These are phyloP conservation scores for Byssoonygena ceratinophila DNA, from an alignment of 2,329 filamentous ascomycete species.

Conservation along the genomic window DNA sequence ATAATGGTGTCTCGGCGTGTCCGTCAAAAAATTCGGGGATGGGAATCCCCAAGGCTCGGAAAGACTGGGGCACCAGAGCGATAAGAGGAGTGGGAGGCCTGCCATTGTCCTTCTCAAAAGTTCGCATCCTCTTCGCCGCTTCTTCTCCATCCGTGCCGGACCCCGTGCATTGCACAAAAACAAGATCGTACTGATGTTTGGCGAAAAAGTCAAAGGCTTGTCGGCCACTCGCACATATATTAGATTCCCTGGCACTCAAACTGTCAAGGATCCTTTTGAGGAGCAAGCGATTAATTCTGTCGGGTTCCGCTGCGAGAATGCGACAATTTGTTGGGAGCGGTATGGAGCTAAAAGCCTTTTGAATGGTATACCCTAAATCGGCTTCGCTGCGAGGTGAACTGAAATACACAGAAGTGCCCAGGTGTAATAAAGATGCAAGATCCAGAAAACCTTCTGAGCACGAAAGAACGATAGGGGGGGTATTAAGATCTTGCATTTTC, in stretches of 20 bases:
- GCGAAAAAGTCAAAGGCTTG: neutral
- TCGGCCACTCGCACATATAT: neutral
- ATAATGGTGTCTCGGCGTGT: neutral
- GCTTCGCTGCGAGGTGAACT: neutral
- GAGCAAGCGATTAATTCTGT: neutral
- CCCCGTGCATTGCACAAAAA: neutral
- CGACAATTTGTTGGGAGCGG: neutral
- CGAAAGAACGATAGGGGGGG: neutral
- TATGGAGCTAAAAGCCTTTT: neutral
- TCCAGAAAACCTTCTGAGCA: neutral
- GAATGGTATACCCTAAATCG: neutral
- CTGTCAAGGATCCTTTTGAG: neutral
- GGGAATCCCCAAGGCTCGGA: neutral
- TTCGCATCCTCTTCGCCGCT: neutral
- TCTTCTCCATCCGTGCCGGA: neutral
- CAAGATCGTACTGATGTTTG: neutral
- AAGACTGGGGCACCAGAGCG: slow-evolving; percentile 2
- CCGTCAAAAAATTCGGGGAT: slow-evolving; percentile 3
- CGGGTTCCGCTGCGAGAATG: slow-evolving; percentile 3
- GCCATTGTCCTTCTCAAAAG: neutral
- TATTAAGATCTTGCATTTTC: neutral
- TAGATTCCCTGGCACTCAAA: neutral
- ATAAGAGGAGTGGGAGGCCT: slow-evolving; percentile 3
- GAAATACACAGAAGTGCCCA: neutral
- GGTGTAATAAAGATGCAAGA: neutral